These are phyloP conservation scores for Pelargonium myrrhifolium DNA, from an alignment of 441 rosid species.

Conservation along the genomic window DNA sequence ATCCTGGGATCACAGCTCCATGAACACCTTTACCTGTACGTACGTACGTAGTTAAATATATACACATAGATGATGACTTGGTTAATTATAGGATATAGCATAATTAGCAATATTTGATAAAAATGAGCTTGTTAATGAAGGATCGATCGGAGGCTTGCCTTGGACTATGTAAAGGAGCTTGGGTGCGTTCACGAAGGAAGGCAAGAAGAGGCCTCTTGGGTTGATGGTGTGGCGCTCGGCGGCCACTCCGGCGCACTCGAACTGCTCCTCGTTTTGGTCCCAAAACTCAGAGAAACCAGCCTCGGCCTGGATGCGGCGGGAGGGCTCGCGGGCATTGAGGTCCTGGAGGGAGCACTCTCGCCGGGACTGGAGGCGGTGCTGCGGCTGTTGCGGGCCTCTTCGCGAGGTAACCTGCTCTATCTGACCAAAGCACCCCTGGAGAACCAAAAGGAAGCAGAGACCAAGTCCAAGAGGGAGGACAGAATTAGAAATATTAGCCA, in stretches of 20 bases:
- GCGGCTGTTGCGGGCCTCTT: background rate
- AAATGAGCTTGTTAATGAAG: too few relatives aligned
- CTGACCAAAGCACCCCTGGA: constrained; percentile 25
- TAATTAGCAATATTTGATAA: too few relatives aligned
- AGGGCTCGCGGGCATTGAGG: constrained; percentile 17
- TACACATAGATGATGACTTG: too few relatives aligned
- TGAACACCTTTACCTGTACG: constrained; percentile 21
- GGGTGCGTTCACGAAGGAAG: constrained; percentile 18
- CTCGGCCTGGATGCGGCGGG: constrained; percentile 12
- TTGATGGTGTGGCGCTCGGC: constrained; percentile 29
- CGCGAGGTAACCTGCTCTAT: constrained; percentile 10
- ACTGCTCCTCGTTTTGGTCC: constrained; percentile 18
- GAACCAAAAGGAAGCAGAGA: constrained; percentile 26
- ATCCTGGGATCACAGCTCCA: constrained; percentile 26
- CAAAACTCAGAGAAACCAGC: constrained; percentile 15
- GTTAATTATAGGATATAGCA: too few relatives aligned
- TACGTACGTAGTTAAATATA: too few relatives aligned
- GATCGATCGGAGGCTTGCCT: too few relatives aligned
- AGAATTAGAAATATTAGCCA: constrained; percentile 22
- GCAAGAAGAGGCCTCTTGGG: constrained; percentile 15
- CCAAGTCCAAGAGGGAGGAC: constrained; percentile 16
- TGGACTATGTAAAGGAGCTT: constrained; percentile 34
- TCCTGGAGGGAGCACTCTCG: constrained; percentile 14
- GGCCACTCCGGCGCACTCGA: constrained; percentile 15
- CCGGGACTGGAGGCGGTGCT: constrained; percentile 14